Conservation (phyloP, 2,329 filamentous ascomycete species). For the Scedosporium aurantiacum region DNA sequence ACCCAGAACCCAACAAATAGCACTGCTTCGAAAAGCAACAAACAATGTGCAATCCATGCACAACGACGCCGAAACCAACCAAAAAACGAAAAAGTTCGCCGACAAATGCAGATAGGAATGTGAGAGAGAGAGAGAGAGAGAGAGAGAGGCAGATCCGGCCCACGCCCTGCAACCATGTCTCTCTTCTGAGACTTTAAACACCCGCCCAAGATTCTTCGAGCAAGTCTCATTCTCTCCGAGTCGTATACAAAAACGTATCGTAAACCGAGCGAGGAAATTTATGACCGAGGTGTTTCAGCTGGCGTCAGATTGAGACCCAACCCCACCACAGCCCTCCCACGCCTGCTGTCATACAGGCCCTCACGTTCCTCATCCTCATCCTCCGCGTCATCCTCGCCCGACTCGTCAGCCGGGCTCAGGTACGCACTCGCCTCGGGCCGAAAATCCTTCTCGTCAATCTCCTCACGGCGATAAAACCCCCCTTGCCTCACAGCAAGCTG, state of each 20-base stretch:
- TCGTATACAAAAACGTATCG: neutral
- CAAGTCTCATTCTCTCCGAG: neutral
- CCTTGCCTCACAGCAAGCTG: constrained; percentile 38
- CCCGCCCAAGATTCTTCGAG: neutral
- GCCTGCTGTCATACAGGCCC: neutral
- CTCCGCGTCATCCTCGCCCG: constrained; percentile 10
- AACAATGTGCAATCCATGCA: neutral
- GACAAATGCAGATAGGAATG: neutral
- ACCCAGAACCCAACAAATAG: neutral
- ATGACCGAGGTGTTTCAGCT: constrained; percentile 20
- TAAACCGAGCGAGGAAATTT: neutral
- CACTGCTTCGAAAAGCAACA: neutral
- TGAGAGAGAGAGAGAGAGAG: no score
- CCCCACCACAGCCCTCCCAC: constrained; percentile 25
- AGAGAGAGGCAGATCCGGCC: no score
- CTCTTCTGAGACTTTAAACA: neutral
- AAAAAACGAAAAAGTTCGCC: neutral
- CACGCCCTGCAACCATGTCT: no score
- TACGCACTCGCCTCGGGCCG: neutral
- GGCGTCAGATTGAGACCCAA: constrained; percentile 29
- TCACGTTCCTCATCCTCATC: neutral
- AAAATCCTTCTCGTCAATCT: neutral
- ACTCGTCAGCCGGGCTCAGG: neutral
- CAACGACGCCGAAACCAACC: neutral
- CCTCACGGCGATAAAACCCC: neutral